Percentiles rank a stretch among this genome's conserved stretches.
These are phyloP conservation scores for Cardamine occulta DNA, from an alignment of 345 rosid species.

Conservation along the genomic window DNA sequence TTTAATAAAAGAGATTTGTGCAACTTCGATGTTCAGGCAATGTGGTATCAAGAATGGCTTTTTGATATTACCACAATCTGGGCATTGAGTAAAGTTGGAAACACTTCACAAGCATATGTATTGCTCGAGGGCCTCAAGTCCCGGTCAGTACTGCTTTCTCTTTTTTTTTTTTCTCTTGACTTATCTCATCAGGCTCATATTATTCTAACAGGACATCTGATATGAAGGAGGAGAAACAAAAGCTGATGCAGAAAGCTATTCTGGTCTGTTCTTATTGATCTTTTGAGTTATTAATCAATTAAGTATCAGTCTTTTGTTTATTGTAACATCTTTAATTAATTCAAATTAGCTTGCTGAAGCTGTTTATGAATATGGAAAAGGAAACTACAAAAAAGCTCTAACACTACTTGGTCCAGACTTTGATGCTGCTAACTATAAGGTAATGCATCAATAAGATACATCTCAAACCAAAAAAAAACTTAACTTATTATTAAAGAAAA, in stretches of 20 bases:
- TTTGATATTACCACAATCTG: constrained; percentile 70
- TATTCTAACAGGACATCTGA: constrained; percentile 45
- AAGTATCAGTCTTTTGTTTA: no score
- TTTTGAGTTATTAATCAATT: no score
- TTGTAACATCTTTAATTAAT: no score
- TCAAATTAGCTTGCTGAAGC: no score
- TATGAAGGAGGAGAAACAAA: constrained; percentile 74
- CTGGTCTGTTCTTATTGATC: no score
- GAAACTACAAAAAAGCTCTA: constrained; percentile 49
- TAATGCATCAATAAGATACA: constrained; percentile 28
- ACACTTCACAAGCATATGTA: constrained; percentile 61
- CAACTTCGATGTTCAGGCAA: constrained; percentile 45
- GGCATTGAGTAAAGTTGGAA: constrained; percentile 68
- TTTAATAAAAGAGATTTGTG: neutral
- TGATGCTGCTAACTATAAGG: constrained; percentile 71
- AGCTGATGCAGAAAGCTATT: constrained; percentile 55
- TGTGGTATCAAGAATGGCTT: constrained; percentile 80
- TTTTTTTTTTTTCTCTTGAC: constrained; percentile 26
- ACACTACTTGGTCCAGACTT: constrained; percentile 68
- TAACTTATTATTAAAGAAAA: neutral
- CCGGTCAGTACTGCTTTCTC: constrained; percentile 47
- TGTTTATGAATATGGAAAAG: no score
- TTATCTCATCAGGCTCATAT: neutral
- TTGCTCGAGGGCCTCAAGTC: constrained; percentile 65
- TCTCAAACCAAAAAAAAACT: no score